Conservation (phyloP, 2,329 filamentous ascomycete species). For the Trichoderma endophyticum region DNA sequence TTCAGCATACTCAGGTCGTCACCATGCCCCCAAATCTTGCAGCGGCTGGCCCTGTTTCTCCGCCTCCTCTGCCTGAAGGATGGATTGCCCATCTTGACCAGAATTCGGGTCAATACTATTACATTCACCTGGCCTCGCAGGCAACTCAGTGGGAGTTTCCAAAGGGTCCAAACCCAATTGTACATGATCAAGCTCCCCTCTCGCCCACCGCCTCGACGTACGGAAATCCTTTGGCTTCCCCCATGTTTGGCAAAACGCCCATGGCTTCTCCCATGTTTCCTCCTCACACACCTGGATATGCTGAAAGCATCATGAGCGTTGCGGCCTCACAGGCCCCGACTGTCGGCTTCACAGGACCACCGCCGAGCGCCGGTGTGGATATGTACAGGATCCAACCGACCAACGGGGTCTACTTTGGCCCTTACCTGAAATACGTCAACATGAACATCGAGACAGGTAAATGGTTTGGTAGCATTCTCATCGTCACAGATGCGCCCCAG, state of each 20-base stretch:
- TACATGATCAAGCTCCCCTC: slow-evolving; percentile 75
- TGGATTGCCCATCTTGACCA: slow-evolving; percentile 98
- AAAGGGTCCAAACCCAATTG: slow-evolving; percentile 87
- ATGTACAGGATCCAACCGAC: slow-evolving; percentile 91
- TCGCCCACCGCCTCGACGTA: slow-evolving; percentile 79
- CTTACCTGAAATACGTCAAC: slow-evolving; percentile 91
- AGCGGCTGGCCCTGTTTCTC: slow-evolving; percentile 67
- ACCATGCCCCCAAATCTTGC: slow-evolving; percentile 38
- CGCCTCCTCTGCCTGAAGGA: slow-evolving; percentile 90
- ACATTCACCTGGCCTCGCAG: slow-evolving; percentile 92
- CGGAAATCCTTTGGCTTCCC: slow-evolving; percentile 69
- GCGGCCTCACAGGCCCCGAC: slow-evolving; percentile 69
- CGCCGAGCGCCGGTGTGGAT: slow-evolving; percentile 82
- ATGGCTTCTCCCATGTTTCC: slow-evolving; percentile 77
- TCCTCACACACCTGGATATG: slow-evolving; percentile 78
- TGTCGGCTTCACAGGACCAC: slow-evolving; percentile 84
- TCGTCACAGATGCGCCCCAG: slow-evolving; percentile 86
- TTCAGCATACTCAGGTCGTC: slow-evolving; percentile 46
- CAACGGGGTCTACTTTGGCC: slow-evolving; percentile 97
- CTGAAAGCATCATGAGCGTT: slow-evolving; percentile 82
- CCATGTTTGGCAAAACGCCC: slow-evolving; percentile 54
- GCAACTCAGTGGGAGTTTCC: slow-evolving; percentile 99
- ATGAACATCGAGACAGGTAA: slow-evolving; percentile 91
- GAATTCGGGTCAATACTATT: slow-evolving; percentile 97
- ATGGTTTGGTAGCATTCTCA: slow-evolving; percentile 90